Evolutionary conservation across 2,329 filamentous ascomycete species (phyloP).

Genomic region (Cadophora sp.): DNA sequence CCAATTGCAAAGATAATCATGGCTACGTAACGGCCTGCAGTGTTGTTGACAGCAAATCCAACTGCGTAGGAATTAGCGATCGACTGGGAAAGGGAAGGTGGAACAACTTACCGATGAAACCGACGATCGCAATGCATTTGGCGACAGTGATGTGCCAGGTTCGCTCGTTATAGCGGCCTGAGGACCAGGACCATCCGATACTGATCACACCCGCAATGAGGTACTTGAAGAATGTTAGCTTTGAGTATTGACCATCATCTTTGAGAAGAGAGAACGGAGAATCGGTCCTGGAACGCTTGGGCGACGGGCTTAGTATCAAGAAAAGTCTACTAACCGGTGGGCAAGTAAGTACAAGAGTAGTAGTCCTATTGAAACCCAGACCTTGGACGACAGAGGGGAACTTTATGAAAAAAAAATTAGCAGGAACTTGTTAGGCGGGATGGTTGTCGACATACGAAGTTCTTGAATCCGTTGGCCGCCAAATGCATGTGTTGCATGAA

Average conservation of each 20-base stretch:
- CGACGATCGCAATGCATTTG: slow-evolving; percentile 25
- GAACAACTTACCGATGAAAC: too few relatives aligned
- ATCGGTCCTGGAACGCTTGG: too few relatives aligned
- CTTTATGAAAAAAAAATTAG: too few relatives aligned
- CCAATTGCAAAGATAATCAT: slow-evolving; percentile 30
- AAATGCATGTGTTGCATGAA: slow-evolving; percentile 57
- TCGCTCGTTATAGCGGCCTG: slow-evolving; percentile 28
- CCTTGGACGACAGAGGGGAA: slow-evolving; percentile 39
- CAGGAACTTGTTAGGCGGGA: too few relatives aligned
- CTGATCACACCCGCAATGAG: slow-evolving; percentile 24
- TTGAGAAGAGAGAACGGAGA: too few relatives aligned
- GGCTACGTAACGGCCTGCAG: slow-evolving; percentile 26
- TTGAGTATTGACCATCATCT: too few relatives aligned
- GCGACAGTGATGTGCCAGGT: slow-evolving; percentile 31
- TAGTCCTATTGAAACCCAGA: slow-evolving; percentile 39
- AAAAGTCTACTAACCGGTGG: too few relatives aligned
- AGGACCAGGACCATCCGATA: slow-evolving; percentile 19
- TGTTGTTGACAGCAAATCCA: slow-evolving; percentile 20
- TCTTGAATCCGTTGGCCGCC: slow-evolving; percentile 45
- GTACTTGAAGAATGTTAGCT: too few relatives aligned
- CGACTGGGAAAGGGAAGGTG: too few relatives aligned
- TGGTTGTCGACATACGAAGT: slow-evolving; percentile 37
- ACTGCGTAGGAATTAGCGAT: too few relatives aligned
- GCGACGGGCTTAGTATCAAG: too few relatives aligned
- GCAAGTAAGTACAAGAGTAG: slow-evolving; percentile 31